A percentile compares a stretch with the other conserved stretches of the same genome.
Evolutionary conservation across 345 rosid species (phyloP).

Genomic region (Pistacia vera): DNA sequence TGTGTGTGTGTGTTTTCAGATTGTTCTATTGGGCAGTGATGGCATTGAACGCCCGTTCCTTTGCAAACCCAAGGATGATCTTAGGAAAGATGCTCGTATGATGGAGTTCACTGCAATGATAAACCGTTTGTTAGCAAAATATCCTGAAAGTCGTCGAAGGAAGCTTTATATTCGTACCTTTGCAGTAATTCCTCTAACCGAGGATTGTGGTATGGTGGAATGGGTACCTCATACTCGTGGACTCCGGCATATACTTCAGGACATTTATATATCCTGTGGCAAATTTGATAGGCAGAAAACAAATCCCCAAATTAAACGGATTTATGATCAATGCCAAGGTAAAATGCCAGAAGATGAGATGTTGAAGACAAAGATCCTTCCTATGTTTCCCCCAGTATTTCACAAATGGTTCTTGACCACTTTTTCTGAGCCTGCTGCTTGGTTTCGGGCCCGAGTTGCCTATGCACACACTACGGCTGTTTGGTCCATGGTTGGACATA

Average conservation of each 20-base stretch:
- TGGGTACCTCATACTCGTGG: slow-evolving; percentile 99
- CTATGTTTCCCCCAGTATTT: slow-evolving; percentile 94
- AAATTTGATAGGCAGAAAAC: slow-evolving; percentile 92
- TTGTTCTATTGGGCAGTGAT: slow-evolving; percentile 90
- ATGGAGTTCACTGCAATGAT: slow-evolving; percentile 99
- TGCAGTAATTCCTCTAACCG: slow-evolving; percentile 95
- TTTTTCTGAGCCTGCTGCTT: slow-evolving; percentile 98
- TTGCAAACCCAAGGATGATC: slow-evolving; percentile 98
- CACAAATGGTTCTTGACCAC: slow-evolving; percentile 95
- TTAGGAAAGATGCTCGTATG: slow-evolving; percentile 99
- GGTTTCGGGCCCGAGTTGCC: slow-evolving; percentile 97
- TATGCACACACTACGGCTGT: slow-evolving; percentile 98
- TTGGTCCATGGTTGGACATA: slow-evolving; percentile 99
- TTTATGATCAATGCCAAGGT: slow-evolving; percentile 82
- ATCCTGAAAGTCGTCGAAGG: slow-evolving; percentile 93
- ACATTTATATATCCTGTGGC: slow-evolving; percentile 71
- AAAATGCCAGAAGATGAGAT: slow-evolving; percentile 86
- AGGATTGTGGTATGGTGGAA: slow-evolving; percentile 99
- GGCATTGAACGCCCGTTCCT: slow-evolving; percentile 93
- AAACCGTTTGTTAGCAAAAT: slow-evolving; percentile 84
- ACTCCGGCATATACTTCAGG: slow-evolving; percentile 92
- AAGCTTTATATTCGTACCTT: slow-evolving; percentile 92
- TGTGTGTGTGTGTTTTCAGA: slow-evolving; percentile 40
- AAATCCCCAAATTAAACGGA: slow-evolving; percentile 84
- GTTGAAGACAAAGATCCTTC: slow-evolving; percentile 90